phyloP scores from a whole-genome alignment of 2,329 filamentous ascomycete species.

The Apiospora kogelbergensis region DNA sequence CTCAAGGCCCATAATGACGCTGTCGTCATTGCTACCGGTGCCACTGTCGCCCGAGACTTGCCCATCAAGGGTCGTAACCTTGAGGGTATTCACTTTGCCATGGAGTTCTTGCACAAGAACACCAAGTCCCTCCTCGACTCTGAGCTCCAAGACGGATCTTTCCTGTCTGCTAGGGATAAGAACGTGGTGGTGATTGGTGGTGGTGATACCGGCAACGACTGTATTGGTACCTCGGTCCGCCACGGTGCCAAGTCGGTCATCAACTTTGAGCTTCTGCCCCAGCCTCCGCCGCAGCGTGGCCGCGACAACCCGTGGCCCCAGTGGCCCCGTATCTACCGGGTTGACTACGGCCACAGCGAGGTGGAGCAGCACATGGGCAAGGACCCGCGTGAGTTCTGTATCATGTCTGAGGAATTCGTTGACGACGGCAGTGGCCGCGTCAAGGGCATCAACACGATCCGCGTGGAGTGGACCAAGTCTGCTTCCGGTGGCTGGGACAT shows the following conservation, averaged over 20 bases:
- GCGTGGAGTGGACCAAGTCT: slow-evolving; percentile 94
- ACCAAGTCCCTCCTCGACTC: slow-evolving; percentile 97
- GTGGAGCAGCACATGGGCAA: slow-evolving; percentile 95
- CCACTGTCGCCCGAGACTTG: slow-evolving; percentile 89
- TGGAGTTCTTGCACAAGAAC: slow-evolving; percentile 97
- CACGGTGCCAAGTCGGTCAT: slow-evolving; percentile 94
- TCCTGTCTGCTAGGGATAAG: slow-evolving; percentile 95
- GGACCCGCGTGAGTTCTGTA: slow-evolving; percentile 94
- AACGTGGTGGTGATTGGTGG: slow-evolving; percentile 95
- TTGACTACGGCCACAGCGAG: slow-evolving; percentile 97
- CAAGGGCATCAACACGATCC: slow-evolving; percentile 93
- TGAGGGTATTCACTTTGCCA: slow-evolving; percentile 90
- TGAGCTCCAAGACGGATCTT: slow-evolving; percentile 76
- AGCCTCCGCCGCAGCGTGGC: slow-evolving; percentile 87
- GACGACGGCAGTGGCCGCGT: slow-evolving; percentile 85
- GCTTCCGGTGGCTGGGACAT: slow-evolving; percentile 93
- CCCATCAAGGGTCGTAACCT: slow-evolving; percentile 87
- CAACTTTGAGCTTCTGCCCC: slow-evolving; percentile 94
- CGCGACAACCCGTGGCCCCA: slow-evolving; percentile 97
- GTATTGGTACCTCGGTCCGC: slow-evolving; percentile 93
- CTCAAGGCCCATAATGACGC: slow-evolving; percentile 76
- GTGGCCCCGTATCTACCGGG: slow-evolving; percentile 96
- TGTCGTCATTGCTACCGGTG: slow-evolving; percentile 88
- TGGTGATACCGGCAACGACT: slow-evolving; percentile 97
- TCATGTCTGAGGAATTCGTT: slow-evolving; percentile 97